Evolutionary conservation across 129 eudicot species (phyloP).

Genomic region (Glebionis coronaria): DNA sequence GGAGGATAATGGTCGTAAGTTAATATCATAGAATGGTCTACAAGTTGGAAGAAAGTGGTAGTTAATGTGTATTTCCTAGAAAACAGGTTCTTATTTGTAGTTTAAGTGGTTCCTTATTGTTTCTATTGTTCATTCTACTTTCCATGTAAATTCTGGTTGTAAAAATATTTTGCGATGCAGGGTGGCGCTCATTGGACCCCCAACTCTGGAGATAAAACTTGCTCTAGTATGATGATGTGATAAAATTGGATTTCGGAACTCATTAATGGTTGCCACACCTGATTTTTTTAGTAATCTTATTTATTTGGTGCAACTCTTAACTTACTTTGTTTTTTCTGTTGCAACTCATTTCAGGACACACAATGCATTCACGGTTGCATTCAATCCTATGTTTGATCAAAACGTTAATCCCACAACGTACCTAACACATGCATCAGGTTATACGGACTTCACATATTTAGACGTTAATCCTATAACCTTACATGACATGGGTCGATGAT

Average conservation of each 20-base stretch:
- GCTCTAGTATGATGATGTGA: constrained; percentile 95
- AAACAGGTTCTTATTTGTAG: background rate
- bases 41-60: constrained; percentile 99
- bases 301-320: background rate
- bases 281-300: background rate
- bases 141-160: background rate
- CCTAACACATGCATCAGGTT: too few species aligned
- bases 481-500: too few species aligned
- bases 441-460: too few species aligned
- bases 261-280: constrained; percentile 66
- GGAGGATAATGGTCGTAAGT: constrained; percentile 93
- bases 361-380: constrained; percentile 96
- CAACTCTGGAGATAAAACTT: constrained; percentile 95
- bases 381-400: constrained; percentile 97
- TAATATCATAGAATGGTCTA: constrained; percentile 91
- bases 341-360: constrained; percentile 61
- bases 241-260: constrained; percentile 99
- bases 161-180: constrained; percentile 33
- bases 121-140: constrained; percentile 4
- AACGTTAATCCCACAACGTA: too few species aligned
- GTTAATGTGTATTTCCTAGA: background rate
- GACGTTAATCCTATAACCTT: too few species aligned
- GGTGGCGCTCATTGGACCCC: constrained; percentile 99
- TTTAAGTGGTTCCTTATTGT: background rate
- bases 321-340: background rate